Evolutionary conservation across 805 yeast genomes (phyloP).

Genomic region (Saccharomycopsis sp.): DNA sequence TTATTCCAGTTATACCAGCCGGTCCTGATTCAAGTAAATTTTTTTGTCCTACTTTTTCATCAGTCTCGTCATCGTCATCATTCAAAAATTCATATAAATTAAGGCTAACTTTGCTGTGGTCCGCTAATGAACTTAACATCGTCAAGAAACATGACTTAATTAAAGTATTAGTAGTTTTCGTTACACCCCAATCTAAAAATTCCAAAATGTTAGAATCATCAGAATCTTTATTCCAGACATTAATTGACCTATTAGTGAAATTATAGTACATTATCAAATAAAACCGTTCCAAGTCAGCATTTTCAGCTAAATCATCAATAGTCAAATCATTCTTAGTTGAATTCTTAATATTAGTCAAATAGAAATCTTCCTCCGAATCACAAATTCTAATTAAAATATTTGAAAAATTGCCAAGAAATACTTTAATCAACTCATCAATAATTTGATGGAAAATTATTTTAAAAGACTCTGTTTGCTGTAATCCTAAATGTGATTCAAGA

Average conservation of each 20-base stretch:
- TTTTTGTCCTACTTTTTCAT: not conserved
- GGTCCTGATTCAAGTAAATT: too few relatives aligned
- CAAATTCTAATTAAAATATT: constrained; percentile 32
- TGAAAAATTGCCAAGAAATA: constrained; percentile 30
- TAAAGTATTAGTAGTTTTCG: constrained; percentile 64
- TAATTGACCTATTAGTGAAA: not conserved
- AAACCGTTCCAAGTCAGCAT: constrained; percentile 83
- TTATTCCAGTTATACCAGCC: not conserved
- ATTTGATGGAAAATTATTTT: constrained; percentile 7
- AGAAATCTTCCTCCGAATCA: constrained; percentile 23
- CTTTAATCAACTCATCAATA: constrained; percentile 21
- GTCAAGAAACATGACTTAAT: constrained; percentile 78
- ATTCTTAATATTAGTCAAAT: constrained; percentile 24
- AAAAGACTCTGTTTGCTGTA: constrained; percentile 1
- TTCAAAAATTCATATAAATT: constrained; percentile 45
- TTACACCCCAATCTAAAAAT: constrained; percentile 80
- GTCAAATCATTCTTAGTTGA: constrained; percentile 32
- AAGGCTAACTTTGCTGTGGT: constrained; percentile 48
- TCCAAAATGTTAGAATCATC: constrained; percentile 60
- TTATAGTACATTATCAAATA: constrained; percentile 36
- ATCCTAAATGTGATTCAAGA: constrained; percentile 9
- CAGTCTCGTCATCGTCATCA: constrained; percentile 22
- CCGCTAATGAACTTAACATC: constrained; percentile 55
- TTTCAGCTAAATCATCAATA: constrained; percentile 57
- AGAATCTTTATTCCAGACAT: not conserved